Conservation (phyloP, 2,329 filamentous ascomycete species). For the Botryosphaeria agaves region DNA sequence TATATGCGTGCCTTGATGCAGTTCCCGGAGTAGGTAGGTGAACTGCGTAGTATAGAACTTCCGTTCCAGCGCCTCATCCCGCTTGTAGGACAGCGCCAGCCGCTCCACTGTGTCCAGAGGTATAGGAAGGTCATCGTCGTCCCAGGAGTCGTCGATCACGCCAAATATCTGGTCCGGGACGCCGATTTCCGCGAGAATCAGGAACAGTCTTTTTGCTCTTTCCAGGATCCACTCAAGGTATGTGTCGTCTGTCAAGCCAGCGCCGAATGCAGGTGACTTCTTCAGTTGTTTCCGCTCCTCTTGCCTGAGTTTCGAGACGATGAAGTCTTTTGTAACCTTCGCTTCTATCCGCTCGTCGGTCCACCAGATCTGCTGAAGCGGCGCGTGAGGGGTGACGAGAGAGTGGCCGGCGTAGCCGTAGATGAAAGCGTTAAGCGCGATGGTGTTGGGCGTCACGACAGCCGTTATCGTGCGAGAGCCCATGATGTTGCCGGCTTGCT, state of each 20-base stretch:
- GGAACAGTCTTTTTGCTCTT: conserved; percentile 51
- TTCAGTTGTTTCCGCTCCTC: conserved; percentile 46
- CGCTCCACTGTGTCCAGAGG: conserved; percentile 46
- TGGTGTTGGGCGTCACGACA: conserved; percentile 23
- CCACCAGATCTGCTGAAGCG: conserved; percentile 47
- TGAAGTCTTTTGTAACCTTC: conserved; percentile 51
- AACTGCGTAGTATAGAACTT: conserved; percentile 58
- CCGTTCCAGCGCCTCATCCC: conserved; percentile 45
- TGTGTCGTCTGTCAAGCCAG: conserved; percentile 51
- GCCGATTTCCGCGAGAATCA: conserved; percentile 52
- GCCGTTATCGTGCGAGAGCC: conserved; percentile 17
- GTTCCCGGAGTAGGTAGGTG: conserved; percentile 46
- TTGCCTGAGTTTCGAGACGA: conserved; percentile 45
- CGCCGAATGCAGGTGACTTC: conserved; percentile 47
- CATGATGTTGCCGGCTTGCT: no score
- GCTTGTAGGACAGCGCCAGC: conserved; percentile 40
- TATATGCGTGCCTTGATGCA: conserved; percentile 42
- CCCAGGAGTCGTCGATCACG: conserved; percentile 59
- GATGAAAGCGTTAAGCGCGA: conserved; percentile 31
- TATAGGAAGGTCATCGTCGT: conserved; percentile 58
- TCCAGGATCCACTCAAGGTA: conserved; percentile 65
- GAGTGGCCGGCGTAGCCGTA: conserved; percentile 33
- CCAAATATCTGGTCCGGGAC: conserved; percentile 59
- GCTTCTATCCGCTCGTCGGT: conserved; percentile 50
- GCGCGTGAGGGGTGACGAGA: conserved; percentile 29